Conservation (phyloP, 129 eudicot genomes). For the Arctium lappa region DNA sequence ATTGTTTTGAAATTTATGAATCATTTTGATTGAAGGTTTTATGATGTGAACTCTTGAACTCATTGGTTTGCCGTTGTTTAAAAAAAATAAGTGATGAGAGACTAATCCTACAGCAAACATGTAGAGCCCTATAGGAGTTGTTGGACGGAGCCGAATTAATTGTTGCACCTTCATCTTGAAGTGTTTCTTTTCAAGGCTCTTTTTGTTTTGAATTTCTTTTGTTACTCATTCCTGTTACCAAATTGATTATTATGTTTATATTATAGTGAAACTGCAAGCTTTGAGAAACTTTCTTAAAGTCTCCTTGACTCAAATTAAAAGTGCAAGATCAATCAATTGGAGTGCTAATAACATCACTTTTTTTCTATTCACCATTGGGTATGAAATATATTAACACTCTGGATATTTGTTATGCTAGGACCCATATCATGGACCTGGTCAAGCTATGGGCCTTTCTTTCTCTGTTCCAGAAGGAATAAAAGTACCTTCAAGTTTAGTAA, state of each 20-base stretch:
- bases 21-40: no score
- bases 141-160: not conserved
- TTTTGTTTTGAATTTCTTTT: not conserved
- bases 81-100: no score
- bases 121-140: not conserved
- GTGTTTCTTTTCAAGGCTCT: not conserved
- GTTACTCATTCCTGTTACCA: not conserved
- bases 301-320: not conserved
- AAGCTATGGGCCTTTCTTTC: constrained; percentile 98
- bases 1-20: no score
- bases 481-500: constrained; percentile 83
- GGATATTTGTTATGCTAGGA: constrained; percentile 44
- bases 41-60: no score
- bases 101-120: not conserved
- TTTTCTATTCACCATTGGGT: not conserved
- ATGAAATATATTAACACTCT: not conserved
- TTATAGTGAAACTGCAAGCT: not conserved
- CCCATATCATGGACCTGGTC: constrained; percentile 98
- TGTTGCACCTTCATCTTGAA: not conserved
- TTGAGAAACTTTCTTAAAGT: not conserved
- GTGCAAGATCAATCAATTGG: not conserved
- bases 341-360: not conserved
- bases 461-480: constrained; percentile 85
- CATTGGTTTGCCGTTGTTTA: not conserved
- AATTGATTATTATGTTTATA: not conserved